Evolutionary conservation across 495 filamentous ascomycete genomes (phyloP).

Genomic region (Penicillium arizonense): DNA sequence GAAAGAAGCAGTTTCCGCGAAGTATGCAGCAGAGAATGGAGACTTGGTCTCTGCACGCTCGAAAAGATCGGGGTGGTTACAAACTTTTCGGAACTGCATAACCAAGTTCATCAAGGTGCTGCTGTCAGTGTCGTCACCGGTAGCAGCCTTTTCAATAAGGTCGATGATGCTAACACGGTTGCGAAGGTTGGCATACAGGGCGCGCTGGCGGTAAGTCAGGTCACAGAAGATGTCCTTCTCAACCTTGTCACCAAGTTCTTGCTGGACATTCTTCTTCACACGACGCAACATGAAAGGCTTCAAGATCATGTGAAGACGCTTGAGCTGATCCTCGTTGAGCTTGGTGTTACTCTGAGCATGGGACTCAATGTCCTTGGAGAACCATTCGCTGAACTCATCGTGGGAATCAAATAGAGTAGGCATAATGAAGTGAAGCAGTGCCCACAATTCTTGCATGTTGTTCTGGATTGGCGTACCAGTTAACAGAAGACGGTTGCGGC

Average conservation of each 20-base stretch:
- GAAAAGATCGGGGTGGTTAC: conserved; percentile 97
- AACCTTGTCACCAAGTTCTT: conserved; percentile 98
- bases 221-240: conserved; percentile 96
- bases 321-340: conserved; percentile 95
- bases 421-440: conserved; percentile 98
- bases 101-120: conserved; percentile 98
- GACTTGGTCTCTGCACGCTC: conserved; percentile 90
- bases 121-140: conserved; percentile 91
- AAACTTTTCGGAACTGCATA: conserved; percentile 99
- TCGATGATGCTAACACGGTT: conserved; percentile 99
- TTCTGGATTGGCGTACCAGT: conserved; percentile 99
- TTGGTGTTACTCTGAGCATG: conserved; percentile 99
- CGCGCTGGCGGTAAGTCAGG: conserved; percentile 95
- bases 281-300: conserved; percentile 99
- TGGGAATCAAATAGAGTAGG: conserved; percentile 96
- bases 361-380: conserved; percentile 98
- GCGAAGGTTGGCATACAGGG: conserved; percentile 83
- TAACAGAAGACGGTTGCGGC: conserved; percentile 89
- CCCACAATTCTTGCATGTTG: conserved; percentile 99
- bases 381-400: conserved; percentile 99
- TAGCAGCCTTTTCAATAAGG: conserved; percentile 92
- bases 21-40: conserved; percentile 76
- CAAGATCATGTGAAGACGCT: conserved; percentile 95
- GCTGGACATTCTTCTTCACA: conserved; percentile 99
- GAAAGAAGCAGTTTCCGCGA: conserved; percentile 93